These are phyloP conservation scores for Rosellinia necatrix DNA, from an alignment of 2,329 filamentous ascomycete genomes.

Conservation along the genomic window DNA sequence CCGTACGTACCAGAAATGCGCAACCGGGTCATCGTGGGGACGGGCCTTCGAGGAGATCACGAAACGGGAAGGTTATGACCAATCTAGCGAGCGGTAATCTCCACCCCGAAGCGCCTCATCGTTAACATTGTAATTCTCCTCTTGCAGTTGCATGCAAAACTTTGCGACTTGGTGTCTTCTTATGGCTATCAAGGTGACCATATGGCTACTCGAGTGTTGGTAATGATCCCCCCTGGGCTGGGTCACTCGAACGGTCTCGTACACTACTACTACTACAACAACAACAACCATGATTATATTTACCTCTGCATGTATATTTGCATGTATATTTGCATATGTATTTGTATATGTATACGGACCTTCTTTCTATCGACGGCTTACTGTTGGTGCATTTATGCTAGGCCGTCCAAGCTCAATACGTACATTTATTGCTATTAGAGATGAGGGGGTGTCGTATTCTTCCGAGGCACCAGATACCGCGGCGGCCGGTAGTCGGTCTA, in stretches of 20 bases:
- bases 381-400: conserved; percentile 5
- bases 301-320: too few relatives aligned
- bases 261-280: too few relatives aligned
- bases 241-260: too few relatives aligned
- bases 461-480: too few relatives aligned
- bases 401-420: too few relatives aligned
- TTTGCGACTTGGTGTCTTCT: conserved; percentile 3
- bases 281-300: too few relatives aligned
- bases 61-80: conserved; percentile 13
- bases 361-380: conserved; percentile 2
- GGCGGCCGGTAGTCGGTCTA: too few relatives aligned
- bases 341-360: not conserved
- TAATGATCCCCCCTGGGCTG: too few relatives aligned
- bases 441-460: too few relatives aligned
- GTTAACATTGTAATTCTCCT: not conserved
- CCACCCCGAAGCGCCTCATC: not conserved
- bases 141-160: not conserved
- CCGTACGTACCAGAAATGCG: not conserved
- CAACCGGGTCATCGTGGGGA: not conserved
- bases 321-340: too few relatives aligned
- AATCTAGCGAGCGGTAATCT: not conserved
- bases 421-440: not conserved
- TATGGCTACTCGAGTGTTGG: not conserved
- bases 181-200: conserved; percentile 1
- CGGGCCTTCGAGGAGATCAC: not conserved